Percentiles rank a stretch among this genome's conserved stretches.
Evolutionary conservation across 2,329 filamentous ascomycete genomes (phyloP).

Genomic region (Phialophora expanda): DNA sequence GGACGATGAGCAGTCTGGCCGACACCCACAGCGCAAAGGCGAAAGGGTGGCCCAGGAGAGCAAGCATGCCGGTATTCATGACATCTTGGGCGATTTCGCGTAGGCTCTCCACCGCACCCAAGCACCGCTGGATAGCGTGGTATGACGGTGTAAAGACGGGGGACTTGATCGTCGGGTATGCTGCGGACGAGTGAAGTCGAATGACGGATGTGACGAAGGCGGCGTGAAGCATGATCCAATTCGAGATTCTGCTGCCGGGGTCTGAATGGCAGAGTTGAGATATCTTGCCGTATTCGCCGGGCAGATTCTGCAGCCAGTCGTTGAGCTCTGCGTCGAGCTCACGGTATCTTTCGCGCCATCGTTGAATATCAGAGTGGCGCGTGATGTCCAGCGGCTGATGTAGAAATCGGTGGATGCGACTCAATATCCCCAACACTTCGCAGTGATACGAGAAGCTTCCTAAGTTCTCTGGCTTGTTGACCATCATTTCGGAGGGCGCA

Average conservation of each 20-base stretch:
- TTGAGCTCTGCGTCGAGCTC: constrained; percentile 80
- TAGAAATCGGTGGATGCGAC: constrained; percentile 84
- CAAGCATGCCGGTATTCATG: constrained; percentile 72
- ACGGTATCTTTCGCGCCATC: constrained; percentile 86
- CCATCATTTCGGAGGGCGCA: constrained; percentile 36
- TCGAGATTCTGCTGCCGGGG: constrained; percentile 51
- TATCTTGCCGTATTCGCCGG: constrained; percentile 82
- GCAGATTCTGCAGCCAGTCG: constrained; percentile 82
- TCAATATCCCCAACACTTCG: constrained; percentile 86
- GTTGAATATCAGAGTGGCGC: constrained; percentile 79
- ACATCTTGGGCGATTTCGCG: constrained; percentile 79
- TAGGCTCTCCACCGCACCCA: constrained; percentile 82
- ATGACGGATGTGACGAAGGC: constrained; percentile 92
- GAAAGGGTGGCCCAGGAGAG: constrained; percentile 87
- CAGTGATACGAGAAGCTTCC: constrained; percentile 90
- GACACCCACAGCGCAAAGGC: constrained; percentile 83
- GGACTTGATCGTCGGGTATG: constrained; percentile 86
- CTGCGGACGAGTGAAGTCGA: constrained; percentile 86
- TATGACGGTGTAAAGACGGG: constrained; percentile 87
- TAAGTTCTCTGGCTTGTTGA: constrained; percentile 75
- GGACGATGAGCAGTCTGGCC: constrained; percentile 82
- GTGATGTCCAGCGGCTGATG: constrained; percentile 90
- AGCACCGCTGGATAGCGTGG: constrained; percentile 81
- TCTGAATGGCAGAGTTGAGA: constrained; percentile 72
- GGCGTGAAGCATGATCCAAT: constrained; percentile 89